Percentiles rank a stretch among this genome's conserved stretches.
phyloP scores from a whole-genome alignment of 176 grass and related monocot species.

The Luzula sylvatica region DNA sequence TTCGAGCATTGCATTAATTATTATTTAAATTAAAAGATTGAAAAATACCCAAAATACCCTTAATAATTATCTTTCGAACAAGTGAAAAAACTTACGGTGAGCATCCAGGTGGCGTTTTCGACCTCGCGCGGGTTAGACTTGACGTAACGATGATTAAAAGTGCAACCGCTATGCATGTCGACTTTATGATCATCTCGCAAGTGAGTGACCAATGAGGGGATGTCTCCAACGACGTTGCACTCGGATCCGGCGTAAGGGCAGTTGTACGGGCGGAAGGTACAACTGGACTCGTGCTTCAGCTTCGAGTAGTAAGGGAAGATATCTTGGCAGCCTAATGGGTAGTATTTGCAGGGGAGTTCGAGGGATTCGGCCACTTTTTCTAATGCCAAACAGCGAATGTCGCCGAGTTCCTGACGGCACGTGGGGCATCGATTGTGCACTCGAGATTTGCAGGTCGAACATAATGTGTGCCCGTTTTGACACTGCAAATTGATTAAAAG shows the following conservation, averaged over 20 bases:
- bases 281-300: slow-evolving; percentile 70
- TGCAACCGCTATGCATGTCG: slow-evolving; percentile 80
- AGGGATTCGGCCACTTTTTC: slow-evolving; percentile 94
- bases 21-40: too few relatives aligned
- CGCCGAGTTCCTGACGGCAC: slow-evolving; percentile 83
- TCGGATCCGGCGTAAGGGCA: slow-evolving; percentile 84
- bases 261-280: slow-evolving; percentile 59
- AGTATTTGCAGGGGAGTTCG: slow-evolving; percentile 82
- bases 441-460: slow-evolving; percentile 74
- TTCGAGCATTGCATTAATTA: too few relatives aligned
- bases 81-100: slow-evolving; percentile 47
- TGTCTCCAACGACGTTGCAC: slow-evolving; percentile 49
- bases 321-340: slow-evolving; percentile 57
- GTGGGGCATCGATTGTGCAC: slow-evolving; percentile 86
- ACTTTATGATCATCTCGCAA: slow-evolving; percentile 88
- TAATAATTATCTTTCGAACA: too few relatives aligned
- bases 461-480: slow-evolving; percentile 85
- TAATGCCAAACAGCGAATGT: slow-evolving; percentile 89
- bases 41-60: too few relatives aligned
- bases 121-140: slow-evolving; percentile 66
- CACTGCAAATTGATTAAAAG: slow-evolving; percentile 43
- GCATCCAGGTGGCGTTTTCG: slow-evolving; percentile 90
- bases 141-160: slow-evolving; percentile 93
- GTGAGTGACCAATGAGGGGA: slow-evolving; percentile 69
- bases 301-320: slow-evolving; percentile 86